Evolutionary conservation across 768 basidiomycete genomes (phyloP), one percentile per base, ranked within the genome.

Genomic region (Boletus sp.): DNA sequence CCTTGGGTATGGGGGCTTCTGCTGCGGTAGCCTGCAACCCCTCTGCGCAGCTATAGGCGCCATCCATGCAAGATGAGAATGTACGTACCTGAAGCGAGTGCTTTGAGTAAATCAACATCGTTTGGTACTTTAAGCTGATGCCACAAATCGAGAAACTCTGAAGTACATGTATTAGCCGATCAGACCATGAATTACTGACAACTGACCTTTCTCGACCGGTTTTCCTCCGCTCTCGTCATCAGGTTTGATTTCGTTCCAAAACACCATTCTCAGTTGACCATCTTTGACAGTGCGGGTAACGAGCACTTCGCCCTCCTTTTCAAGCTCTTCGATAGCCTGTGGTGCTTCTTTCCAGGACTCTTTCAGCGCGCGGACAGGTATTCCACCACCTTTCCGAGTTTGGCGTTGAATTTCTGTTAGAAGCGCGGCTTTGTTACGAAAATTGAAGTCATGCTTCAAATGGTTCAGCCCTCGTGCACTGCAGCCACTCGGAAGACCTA

Each of bases 311-410:
- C 92, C 92, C 64, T 91, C 89, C 66, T 89, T 83, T 70, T 93
- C 92, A n/a, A 95, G 78, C 71, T 94, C 91, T 67, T 94, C 91
- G 44, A 95, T 86, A 0, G 89, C 90, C 44, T 79, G 75, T 1
- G 88, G 87, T 0, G 93, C 90, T 62, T 91, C 90, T 64, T 91
- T 89, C 92, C 94, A 97, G 14, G 90, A 88, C 69, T 96, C 93
- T 66, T 94, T 93, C 41, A 97, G 76, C 1, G 85, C 80, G 18
- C 91, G 84, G 32, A 96, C 87, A 14, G 91, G 83, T 32, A 96
- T 84, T 4, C 93, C 93, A 3, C 91, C 89, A 11, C 92, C 92
- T 63, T 87, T 87, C 30, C 86, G 84, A 2, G 90, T 90, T 63
- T 90, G 85, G 1, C 89, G 85, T 66, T 93, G 90, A 37, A 97